Percentiles rank a stretch among this genome's conserved stretches.
These are phyloP conservation scores for Tylopilus vinaceipallidus DNA, from an alignment of 768 basidiomycete genomes.

Conservation along the genomic window DNA sequence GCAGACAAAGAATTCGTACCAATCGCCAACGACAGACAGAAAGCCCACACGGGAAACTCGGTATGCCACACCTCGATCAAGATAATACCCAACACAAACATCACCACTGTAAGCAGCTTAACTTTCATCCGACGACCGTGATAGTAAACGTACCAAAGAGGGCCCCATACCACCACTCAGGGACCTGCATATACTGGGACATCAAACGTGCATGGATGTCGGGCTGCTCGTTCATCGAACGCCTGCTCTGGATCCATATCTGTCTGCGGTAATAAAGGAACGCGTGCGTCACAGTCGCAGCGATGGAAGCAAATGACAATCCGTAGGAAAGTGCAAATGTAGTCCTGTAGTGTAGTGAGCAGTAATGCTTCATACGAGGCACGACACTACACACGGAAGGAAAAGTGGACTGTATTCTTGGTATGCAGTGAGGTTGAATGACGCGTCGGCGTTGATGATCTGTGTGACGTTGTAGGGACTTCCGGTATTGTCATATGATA, in stretches of 20 bases:
- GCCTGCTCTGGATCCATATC: slow-evolving; percentile 68
- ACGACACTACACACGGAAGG: slow-evolving; percentile 38
- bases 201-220: slow-evolving; percentile 68
- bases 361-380: not conserved
- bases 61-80: slow-evolving; percentile 64
- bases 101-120: slow-evolving; percentile 37
- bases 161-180: slow-evolving; percentile 56
- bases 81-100: slow-evolving; percentile 57
- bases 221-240: slow-evolving; percentile 73
- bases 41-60: slow-evolving; percentile 41
- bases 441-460: slow-evolving; percentile 52
- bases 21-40: slow-evolving; percentile 34
- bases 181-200: slow-evolving; percentile 54
- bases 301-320: slow-evolving; percentile 80
- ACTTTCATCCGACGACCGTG: not conserved
- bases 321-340: slow-evolving; percentile 81
- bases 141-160: slow-evolving; percentile 23
- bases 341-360: slow-evolving; percentile 26
- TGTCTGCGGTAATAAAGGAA: slow-evolving; percentile 76
- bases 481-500: slow-evolving; percentile 67
- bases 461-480: slow-evolving; percentile 51
- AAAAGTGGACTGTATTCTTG: slow-evolving; percentile 59
- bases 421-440: slow-evolving; percentile 57
- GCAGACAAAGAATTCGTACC: slow-evolving; percentile 19
- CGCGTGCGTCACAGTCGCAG: slow-evolving; percentile 71